Evolutionary conservation across 129 eudicot genomes (phyloP).

Genomic region (Helianthus tuberosus): DNA sequence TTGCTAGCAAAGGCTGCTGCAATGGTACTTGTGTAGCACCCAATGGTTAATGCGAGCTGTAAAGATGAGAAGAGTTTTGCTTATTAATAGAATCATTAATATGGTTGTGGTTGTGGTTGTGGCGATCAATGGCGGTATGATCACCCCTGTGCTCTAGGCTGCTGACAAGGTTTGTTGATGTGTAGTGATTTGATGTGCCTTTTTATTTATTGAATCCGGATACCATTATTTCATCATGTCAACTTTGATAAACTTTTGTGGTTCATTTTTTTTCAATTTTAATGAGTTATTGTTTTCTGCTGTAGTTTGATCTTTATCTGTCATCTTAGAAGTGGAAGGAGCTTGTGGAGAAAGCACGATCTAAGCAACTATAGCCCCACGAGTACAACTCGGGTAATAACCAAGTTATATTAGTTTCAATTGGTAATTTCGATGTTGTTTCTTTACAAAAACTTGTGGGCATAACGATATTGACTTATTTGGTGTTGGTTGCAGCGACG

Average conservation of each 20-base stretch:
- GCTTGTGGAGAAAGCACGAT: slow-evolving; percentile 92
- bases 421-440: slow-evolving; percentile 12
- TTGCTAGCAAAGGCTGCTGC: slow-evolving; percentile 95
- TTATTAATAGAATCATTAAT: slow-evolving; percentile 69
- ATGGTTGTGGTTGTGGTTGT: slow-evolving; percentile 23
- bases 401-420: neutral
- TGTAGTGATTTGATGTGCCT: no score
- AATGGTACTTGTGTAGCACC: slow-evolving; percentile 89
- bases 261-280: neutral
- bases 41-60: slow-evolving; percentile 79
- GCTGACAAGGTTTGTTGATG: no score
- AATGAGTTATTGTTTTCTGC: neutral
- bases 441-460: neutral
- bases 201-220: no score
- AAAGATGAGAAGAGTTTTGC: slow-evolving; percentile 95
- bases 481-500: slow-evolving; percentile 53
- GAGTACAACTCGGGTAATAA: slow-evolving; percentile 32
- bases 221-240: neutral
- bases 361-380: slow-evolving; percentile 89
- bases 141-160: no score
- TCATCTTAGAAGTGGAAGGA: slow-evolving; percentile 94
- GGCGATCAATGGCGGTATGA: no score
- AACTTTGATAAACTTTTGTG: neutral
- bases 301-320: slow-evolving; percentile 88
- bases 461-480: slow-evolving; percentile 9